Evolutionary conservation across 805 yeast genomes (phyloP).

Genomic region (Candida dendrica): DNA sequence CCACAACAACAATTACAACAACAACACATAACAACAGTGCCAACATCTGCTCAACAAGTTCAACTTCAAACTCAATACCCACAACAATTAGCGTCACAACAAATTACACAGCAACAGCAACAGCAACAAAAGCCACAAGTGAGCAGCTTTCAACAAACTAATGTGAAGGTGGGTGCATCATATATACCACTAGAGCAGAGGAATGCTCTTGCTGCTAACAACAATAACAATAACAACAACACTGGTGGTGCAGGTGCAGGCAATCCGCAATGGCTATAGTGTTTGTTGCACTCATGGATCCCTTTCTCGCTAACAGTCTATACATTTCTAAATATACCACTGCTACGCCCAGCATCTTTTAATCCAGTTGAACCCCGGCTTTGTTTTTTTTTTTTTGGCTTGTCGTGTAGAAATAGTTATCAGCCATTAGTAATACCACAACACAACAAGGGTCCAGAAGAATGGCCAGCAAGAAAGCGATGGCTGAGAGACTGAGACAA

Average conservation of each 20-base stretch:
- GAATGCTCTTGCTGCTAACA: neutral
- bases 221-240: neutral
- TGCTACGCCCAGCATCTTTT: too few species aligned
- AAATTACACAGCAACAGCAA: slow-evolving; percentile 7
- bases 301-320: neutral
- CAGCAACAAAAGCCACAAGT: too few species aligned
- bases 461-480: neutral
- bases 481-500: slow-evolving; percentile 2
- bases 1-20: slow-evolving; percentile 3
- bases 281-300: neutral
- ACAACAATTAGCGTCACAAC: slow-evolving; percentile 17
- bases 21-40: neutral
- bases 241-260: slow-evolving; percentile 1
- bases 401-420: too few species aligned
- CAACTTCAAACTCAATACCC: slow-evolving; percentile 9
- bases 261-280: slow-evolving; percentile 21
- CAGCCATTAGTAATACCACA: too few species aligned
- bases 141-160: neutral
- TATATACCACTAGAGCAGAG: neutral
- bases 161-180: neutral
- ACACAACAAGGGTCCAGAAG: too few species aligned
- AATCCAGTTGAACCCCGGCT: too few species aligned
- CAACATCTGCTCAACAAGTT: slow-evolving; percentile 10
- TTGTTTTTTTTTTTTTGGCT: too few species aligned
- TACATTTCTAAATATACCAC: too few species aligned